Percentiles rank a stretch among this genome's conserved stretches.
Evolutionary conservation across 176 grass and related monocot genomes (phyloP).

Genomic region (Paspalum notatum): DNA sequence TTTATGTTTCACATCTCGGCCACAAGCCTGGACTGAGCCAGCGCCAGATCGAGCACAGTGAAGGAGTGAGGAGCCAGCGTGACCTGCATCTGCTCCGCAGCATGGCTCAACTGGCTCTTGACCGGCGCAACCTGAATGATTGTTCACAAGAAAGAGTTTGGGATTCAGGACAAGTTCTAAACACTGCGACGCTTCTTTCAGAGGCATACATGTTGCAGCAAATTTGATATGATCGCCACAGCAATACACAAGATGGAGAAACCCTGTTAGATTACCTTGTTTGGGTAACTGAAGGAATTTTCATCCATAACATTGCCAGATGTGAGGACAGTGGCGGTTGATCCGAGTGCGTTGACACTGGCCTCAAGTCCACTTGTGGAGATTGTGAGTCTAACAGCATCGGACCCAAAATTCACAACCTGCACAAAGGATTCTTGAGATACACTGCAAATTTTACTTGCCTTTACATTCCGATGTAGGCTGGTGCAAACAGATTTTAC

Average conservation of each 20-base stretch:
- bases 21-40: slow-evolving; percentile 1
- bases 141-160: not conserved
- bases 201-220: not conserved
- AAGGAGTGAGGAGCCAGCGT: not conserved
- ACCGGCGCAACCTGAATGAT: slow-evolving; percentile 27
- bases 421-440: slow-evolving; percentile 23
- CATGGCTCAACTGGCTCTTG: not conserved
- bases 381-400: slow-evolving; percentile 33
- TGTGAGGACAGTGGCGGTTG: slow-evolving; percentile 62
- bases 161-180: not conserved
- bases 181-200: not conserved
- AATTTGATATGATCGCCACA: not conserved
- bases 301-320: slow-evolving; percentile 73
- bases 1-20: slow-evolving; percentile 52
- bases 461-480: not conserved
- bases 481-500: not conserved
- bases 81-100: slow-evolving; percentile 13
- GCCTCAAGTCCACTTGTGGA: slow-evolving; percentile 52
- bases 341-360: slow-evolving; percentile 38
- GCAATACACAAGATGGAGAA: not conserved
- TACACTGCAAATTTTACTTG: not conserved
- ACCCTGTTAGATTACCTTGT: slow-evolving; percentile 42
- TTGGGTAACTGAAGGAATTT: slow-evolving; percentile 72
- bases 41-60: slow-evolving; percentile 30
- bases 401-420: slow-evolving; percentile 64